Conservation (phyloP, 164 flowering plant genomes). For the Vitis labrusca region DNA sequence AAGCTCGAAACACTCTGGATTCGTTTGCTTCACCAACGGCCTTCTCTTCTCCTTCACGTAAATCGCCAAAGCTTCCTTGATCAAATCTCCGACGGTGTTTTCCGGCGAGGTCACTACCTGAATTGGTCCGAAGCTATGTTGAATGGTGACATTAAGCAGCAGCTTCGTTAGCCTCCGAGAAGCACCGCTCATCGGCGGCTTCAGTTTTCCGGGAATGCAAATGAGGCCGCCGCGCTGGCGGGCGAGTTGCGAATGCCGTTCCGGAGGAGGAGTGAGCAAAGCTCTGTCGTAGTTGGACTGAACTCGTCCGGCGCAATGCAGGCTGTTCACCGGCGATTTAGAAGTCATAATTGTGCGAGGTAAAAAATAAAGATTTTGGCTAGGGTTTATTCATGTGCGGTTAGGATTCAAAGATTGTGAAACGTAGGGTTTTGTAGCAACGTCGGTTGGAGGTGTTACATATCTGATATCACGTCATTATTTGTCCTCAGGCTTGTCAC, state of each 20-base stretch:
- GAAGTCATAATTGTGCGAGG: too few relatives aligned
- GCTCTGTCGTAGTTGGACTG: too few relatives aligned
- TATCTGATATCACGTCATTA: too few relatives aligned
- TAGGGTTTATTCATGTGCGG: too few relatives aligned
- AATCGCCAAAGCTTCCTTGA: constrained; percentile 38
- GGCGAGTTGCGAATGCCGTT: constrained; percentile 2
- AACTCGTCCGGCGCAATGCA: too few relatives aligned
- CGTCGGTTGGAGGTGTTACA: too few relatives aligned
- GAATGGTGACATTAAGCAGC: constrained; percentile 61
- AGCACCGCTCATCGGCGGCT: background rate
- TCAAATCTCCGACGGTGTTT: constrained; percentile 49
- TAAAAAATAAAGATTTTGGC: too few relatives aligned
- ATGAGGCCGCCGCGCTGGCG: constrained; percentile 9
- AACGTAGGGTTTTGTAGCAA: too few relatives aligned
- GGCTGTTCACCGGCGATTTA: too few relatives aligned
- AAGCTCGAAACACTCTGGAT: constrained; percentile 51
- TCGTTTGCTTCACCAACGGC: constrained; percentile 46
- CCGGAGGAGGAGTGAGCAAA: constrained; percentile 2
- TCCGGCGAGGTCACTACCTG: constrained; percentile 66
- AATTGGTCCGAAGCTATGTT: constrained; percentile 62
- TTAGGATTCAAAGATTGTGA: too few relatives aligned
- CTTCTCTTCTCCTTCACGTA: constrained; percentile 62
- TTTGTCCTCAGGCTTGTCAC: too few relatives aligned
- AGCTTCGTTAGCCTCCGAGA: constrained; percentile 42
- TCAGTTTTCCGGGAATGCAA: constrained; percentile 3